phyloP scores from a whole-genome alignment of 2,329 filamentous ascomycete species.

The Clonostachys byssicola region DNA sequence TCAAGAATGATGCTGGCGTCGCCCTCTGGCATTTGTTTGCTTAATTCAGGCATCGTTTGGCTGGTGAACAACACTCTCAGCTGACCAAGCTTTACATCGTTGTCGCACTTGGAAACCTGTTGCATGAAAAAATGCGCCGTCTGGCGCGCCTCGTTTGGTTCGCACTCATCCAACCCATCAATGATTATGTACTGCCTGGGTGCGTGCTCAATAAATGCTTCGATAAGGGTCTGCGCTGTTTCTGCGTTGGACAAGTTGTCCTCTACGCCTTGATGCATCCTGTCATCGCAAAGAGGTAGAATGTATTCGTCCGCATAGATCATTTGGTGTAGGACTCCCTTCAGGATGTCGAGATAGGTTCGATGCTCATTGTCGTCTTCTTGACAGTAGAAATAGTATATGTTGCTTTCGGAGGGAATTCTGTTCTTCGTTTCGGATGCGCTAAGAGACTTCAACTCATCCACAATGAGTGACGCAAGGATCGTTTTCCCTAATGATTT shows the following conservation, averaged over 20 bases:
- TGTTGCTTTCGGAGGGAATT: not conserved
- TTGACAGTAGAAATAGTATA: not conserved
- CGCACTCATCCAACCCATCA: not conserved
- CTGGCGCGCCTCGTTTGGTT: not conserved
- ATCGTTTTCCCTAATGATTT: not conserved
- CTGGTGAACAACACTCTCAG: not conserved
- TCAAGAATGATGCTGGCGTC: too few relatives aligned
- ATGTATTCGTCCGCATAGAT: not conserved
- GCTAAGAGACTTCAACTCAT: not conserved
- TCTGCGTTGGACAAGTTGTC: not conserved
- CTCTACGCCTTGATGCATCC: not conserved
- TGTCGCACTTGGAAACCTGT: not conserved
- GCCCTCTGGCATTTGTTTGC: too few relatives aligned
- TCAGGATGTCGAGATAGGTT: not conserved
- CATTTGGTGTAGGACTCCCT: not conserved
- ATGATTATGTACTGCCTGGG: not conserved
- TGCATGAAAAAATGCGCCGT: not conserved
- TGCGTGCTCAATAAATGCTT: too few relatives aligned
- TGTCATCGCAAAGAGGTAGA: too few relatives aligned
- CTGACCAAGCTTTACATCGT: not conserved
- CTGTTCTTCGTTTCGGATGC: not conserved
- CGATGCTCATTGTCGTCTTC: not conserved
- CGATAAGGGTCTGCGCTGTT: not conserved
- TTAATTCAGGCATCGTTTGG: not conserved
- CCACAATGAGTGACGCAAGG: not conserved